Base-by-base conservation (phyloP, 257 asterid species). In the Oldenlandia corymbosa region DNA sequence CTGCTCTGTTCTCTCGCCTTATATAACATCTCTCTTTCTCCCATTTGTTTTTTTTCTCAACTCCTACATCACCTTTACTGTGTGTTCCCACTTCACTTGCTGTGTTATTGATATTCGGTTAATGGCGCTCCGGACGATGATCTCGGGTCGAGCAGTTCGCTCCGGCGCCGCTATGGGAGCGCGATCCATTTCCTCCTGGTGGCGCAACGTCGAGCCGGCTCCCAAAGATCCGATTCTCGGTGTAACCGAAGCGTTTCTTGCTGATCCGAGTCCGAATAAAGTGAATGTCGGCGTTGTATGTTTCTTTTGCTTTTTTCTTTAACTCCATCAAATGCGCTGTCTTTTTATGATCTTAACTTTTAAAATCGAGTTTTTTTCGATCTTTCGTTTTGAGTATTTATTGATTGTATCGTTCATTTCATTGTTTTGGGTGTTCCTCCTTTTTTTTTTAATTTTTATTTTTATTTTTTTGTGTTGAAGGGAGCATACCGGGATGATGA, bases 261-360 rank as follows among this genome's bases (percentile, higher is more conserved):
- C 99, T 50, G 99, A 93, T 85, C 83, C 91, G 61, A 67, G 75
- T 47, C 96, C 97, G 0, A 39, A 57, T 34, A 93, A 93, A 90
- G 96, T 93, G 80, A 93, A 93, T 62, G 99, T 93, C 50, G 99
- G 99, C 75, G 99, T 93, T 21, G 99, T 92, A 68, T 79, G 99
- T 84, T 53, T 58, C n/a, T n/a, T n/a, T n/a, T n/a, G n/a, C n/a
- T n/a, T n/a, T n/a, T n/a, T n/a, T n/a, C n/a, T n/a, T 13, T n/a
- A 27, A 13, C n/a, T 4, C 17, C 17, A 9, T 1, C 13, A n/a
- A 62, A 27, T 16, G 28, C 27, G 28, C n/a, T 42, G 17, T n/a
- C 48, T 42, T 9, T 31, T 7, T n/a, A 8, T 18, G 10, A 21
- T n/a, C 34, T 68, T 28, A 28, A 20, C n/a, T 48, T n/a, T n/a